Evolutionary conservation across 2,329 filamentous ascomycete species (phyloP).

Genomic region (Podosphaera fusca): DNA sequence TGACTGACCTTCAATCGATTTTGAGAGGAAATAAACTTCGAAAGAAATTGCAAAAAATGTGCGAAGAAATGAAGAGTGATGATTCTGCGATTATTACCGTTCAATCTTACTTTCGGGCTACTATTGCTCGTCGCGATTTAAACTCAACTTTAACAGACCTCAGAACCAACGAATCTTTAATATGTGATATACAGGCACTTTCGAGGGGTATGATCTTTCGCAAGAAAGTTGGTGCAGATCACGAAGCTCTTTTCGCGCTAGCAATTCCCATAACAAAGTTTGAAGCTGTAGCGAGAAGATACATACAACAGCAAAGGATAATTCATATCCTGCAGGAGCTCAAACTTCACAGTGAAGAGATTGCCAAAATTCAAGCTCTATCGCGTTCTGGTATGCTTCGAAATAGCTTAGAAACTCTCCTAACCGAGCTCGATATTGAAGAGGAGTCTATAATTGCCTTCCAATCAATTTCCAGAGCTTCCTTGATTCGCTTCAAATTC

Average conservation of each 20-base stretch:
- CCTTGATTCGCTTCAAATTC: conserved; percentile 51
- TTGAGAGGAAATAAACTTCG: conserved; percentile 24
- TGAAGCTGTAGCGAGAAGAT: conserved; percentile 46
- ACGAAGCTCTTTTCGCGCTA: conserved; percentile 33
- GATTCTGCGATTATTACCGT: conserved; percentile 15
- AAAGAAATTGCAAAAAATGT: conserved; percentile 21
- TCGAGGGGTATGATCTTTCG: conserved; percentile 39
- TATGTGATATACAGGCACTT: conserved; percentile 31
- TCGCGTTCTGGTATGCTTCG: conserved; percentile 60
- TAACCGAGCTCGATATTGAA: conserved; percentile 59
- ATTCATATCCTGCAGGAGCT: conserved; percentile 44
- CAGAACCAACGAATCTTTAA: conserved; percentile 21
- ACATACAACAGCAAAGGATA: conserved; percentile 35
- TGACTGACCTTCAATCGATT: conserved; percentile 23
- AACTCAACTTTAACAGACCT: conserved; percentile 25
- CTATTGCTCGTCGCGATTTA: conserved; percentile 28
- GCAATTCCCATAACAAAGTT: conserved; percentile 33
- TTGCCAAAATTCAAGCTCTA: conserved; percentile 50
- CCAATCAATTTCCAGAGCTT: conserved; percentile 52
- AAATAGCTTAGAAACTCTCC: conserved; percentile 45
- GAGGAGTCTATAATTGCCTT: conserved; percentile 55
- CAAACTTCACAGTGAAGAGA: conserved; percentile 39
- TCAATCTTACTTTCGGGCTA: conserved; percentile 23
- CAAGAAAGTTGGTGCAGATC: conserved; percentile 24
- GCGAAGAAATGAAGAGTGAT: conserved; percentile 28